Conservation (phyloP, 805 yeast genomes). For the Candida nitratophila region DNA sequence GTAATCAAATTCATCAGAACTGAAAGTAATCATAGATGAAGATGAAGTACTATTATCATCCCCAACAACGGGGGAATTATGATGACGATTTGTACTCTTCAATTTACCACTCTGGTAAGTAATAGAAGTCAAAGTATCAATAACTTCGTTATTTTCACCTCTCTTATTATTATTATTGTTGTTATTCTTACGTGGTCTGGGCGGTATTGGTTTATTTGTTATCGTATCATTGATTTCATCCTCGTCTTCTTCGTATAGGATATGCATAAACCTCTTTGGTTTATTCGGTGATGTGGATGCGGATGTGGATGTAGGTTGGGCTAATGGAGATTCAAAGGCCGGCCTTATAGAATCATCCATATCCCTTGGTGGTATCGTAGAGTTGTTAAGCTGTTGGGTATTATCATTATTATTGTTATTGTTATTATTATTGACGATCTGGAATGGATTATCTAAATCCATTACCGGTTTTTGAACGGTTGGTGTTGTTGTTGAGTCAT, state of each 20-base stretch:
- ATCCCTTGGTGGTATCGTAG: background rate
- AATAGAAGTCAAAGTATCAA: conserved; percentile 14
- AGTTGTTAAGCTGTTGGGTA: too few species aligned
- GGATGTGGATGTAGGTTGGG: conserved; percentile 9
- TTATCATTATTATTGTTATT: background rate
- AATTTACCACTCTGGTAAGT: conserved; percentile 12
- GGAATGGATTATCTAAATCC: background rate
- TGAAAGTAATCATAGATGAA: background rate
- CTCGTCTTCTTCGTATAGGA: conserved; percentile 21
- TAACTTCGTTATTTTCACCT: conserved; percentile 7
- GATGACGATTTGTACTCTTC: background rate
- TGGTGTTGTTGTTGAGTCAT: background rate
- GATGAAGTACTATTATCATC: background rate
- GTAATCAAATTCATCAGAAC: conserved; percentile 1
- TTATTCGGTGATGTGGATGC: conserved; percentile 4
- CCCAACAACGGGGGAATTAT: too few species aligned
- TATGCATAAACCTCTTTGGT: conserved; percentile 17
- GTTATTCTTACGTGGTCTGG: background rate
- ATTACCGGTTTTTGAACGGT: too few species aligned
- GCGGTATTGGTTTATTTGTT: background rate
- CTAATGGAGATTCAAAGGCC: conserved; percentile 13
- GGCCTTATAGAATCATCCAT: conserved; percentile 2
- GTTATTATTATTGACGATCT: background rate
- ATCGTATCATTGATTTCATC: conserved; percentile 6
- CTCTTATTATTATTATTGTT: background rate